Conservation (phyloP, 345 rosid species). For the Eucalyptus leucophloia region DNA sequence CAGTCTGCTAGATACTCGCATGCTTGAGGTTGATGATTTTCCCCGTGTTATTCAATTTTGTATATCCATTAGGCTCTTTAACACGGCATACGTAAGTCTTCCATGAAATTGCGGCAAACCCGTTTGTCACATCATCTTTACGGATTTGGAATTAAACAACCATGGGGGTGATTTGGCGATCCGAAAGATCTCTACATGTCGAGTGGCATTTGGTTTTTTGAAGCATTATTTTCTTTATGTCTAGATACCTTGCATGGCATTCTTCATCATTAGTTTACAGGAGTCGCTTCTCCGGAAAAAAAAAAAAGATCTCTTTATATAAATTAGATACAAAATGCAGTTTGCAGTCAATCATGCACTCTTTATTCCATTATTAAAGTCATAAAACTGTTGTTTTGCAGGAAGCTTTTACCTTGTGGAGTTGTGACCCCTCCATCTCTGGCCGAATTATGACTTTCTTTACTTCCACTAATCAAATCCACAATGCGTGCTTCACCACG, state of each 20-base stretch:
- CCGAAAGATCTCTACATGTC: not conserved
- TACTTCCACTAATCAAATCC: not conserved
- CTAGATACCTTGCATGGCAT: not conserved
- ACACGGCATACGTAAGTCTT: not conserved
- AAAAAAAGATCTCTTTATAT: not conserved
- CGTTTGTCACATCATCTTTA: not conserved
- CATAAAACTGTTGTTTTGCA: not conserved
- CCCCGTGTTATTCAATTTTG: not conserved
- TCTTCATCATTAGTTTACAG: not conserved
- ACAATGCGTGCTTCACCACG: not conserved
- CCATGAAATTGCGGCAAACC: not conserved
- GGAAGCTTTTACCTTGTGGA: not conserved
- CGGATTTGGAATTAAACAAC: not conserved
- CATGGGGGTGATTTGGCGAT: not conserved
- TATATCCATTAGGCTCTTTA: not conserved
- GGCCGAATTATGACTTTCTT: not conserved
- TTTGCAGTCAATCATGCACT: not conserved
- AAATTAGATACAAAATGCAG: not conserved
- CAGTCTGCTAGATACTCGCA: not conserved
- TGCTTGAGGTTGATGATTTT: not conserved
- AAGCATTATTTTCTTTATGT: not conserved
- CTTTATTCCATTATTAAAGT: not conserved
- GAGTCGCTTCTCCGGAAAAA: not conserved
- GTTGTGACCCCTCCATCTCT: not conserved
- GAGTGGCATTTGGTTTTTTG: not conserved